Evolutionary conservation across 768 basidiomycete species (phyloP), one percentile per base, ranked within the genome.

Genomic region (Tulasnella calospora): DNA sequence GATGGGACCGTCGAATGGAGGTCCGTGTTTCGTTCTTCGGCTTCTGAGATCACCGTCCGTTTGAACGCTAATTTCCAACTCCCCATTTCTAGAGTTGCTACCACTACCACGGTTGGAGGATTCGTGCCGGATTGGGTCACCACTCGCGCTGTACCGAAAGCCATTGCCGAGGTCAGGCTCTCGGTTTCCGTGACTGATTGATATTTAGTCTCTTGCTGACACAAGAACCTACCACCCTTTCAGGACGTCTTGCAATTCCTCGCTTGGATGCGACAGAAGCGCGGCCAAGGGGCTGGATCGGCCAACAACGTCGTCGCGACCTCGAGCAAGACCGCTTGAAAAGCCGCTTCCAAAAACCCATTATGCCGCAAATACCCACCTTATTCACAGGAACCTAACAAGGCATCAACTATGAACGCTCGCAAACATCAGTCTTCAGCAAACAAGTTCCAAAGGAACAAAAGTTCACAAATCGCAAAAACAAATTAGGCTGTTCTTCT

Each of bases 1-100:
- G 74, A 79, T 33, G 74, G 74, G 10, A 40, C 30, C 15, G 69
- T 79, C 4, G 79, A 79, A 36, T 79, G 75, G 79, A 76, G 79
- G 79, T 76, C 55, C 19, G 79, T 71, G 5, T 0, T 4, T 12
- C 7, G 12, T 19, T 15, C 1, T 9, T 1, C 30, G 30, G 69
- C n/a, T 69, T 13, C 17, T 70, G 15, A 13, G 13, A 70, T n/a
- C 15, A 33, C 30, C 30, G 40, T 40, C 69, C 17, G 30, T 19
- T 1, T 70, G 19, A 0, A 27, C 7, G 46, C 33, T 36, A 33
- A 27, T 67, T 33, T 35, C 6, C 23, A 51, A 51, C 21, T 8
- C 21, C 23, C 12, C 36, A 1, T 36, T 17, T 77, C 40, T 73
- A 78, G 77, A n/a, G 46, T 71, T 12, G 77, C 77, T 8, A 78